phyloP scores from a whole-genome alignment of 257 asterid genomes.

The Haberlea rhodopensis region DNA sequence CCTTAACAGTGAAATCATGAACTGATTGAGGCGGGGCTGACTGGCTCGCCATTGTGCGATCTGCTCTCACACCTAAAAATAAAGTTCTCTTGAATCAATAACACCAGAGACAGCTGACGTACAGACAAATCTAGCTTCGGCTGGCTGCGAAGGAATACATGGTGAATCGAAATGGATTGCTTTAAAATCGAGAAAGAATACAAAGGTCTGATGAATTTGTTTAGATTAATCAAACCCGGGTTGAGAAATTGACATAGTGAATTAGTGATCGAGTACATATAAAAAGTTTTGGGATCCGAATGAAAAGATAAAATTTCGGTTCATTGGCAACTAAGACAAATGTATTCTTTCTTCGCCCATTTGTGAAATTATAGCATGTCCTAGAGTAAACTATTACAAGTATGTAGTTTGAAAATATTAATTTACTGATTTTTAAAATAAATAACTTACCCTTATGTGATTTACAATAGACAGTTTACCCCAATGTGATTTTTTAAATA shows the following conservation, averaged over 20 bases:
- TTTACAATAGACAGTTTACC: too few relatives aligned
- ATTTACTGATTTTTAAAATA: too few relatives aligned
- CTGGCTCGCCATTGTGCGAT: constrained; percentile 53
- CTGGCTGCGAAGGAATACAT: constrained; percentile 8
- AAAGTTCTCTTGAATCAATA: constrained; percentile 1
- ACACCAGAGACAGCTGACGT: background rate
- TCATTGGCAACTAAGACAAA: too few relatives aligned
- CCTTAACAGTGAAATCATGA: constrained; percentile 89
- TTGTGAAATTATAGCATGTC: too few relatives aligned
- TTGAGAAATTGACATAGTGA: constrained; percentile 22
- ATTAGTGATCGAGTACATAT: constrained; percentile 7
- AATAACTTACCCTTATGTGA: too few relatives aligned
- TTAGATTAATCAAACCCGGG: background rate
- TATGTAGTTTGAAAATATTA: too few relatives aligned
- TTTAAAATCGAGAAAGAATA: constrained; percentile 21
- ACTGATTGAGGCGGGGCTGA: constrained; percentile 64
- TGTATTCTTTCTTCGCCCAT: too few relatives aligned
- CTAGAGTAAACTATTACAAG: too few relatives aligned
- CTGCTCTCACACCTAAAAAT: constrained; percentile 22
- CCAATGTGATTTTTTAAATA: too few relatives aligned
- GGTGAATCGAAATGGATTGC: constrained; percentile 31
- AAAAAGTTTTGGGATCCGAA: background rate
- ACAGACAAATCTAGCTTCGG: constrained; percentile 10
- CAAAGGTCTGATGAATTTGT: constrained; percentile 2
- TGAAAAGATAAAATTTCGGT: too few relatives aligned